Conservation (phyloP, 768 basidiomycete genomes). For the Phlebiopsis flavidoalba region DNA sequence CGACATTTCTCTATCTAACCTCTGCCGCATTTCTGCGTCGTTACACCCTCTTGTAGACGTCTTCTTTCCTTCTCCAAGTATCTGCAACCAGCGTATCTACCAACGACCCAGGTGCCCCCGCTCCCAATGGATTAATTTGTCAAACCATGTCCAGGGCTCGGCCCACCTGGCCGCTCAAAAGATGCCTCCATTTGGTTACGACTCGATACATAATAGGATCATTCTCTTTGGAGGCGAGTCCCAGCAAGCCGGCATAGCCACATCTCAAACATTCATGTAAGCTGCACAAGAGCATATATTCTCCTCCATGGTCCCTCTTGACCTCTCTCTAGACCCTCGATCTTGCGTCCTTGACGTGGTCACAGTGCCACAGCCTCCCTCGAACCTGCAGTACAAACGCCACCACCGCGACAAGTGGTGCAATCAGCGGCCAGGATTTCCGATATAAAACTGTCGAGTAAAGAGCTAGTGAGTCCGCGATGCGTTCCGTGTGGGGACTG, state of each 20-base stretch:
- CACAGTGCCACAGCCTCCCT: slow-evolving; percentile 46
- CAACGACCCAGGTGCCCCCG: slow-evolving; percentile 50
- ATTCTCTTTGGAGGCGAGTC: slow-evolving; percentile 78
- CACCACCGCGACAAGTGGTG: slow-evolving; percentile 57
- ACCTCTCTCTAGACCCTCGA: slow-evolving; percentile 46
- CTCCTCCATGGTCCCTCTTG: background rate
- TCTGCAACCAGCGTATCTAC: slow-evolving; percentile 48
- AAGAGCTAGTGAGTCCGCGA: slow-evolving; percentile 61
- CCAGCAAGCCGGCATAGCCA: slow-evolving; percentile 53
- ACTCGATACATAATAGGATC: slow-evolving; percentile 44
- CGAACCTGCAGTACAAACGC: slow-evolving; percentile 39
- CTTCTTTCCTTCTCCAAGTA: slow-evolving; percentile 16
- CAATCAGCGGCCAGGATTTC: slow-evolving; percentile 63
- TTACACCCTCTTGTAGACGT: slow-evolving; percentile 25
- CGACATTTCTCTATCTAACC: slow-evolving; percentile 3
- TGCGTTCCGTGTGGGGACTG: slow-evolving; percentile 7
- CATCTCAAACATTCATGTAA: slow-evolving; percentile 65
- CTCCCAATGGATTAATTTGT: slow-evolving; percentile 72
- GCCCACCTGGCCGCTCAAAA: slow-evolving; percentile 60
- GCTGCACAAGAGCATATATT: slow-evolving; percentile 18
- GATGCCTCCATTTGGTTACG: slow-evolving; percentile 66
- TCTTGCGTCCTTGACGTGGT: slow-evolving; percentile 58
- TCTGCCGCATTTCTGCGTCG: slow-evolving; percentile 12
- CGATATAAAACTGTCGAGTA: too few species aligned
- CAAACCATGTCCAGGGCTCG: slow-evolving; percentile 49